These are phyloP conservation scores for Sporothrix brasiliensis DNA, from an alignment of 2,329 filamentous ascomycete genomes.

Conservation along the genomic window DNA sequence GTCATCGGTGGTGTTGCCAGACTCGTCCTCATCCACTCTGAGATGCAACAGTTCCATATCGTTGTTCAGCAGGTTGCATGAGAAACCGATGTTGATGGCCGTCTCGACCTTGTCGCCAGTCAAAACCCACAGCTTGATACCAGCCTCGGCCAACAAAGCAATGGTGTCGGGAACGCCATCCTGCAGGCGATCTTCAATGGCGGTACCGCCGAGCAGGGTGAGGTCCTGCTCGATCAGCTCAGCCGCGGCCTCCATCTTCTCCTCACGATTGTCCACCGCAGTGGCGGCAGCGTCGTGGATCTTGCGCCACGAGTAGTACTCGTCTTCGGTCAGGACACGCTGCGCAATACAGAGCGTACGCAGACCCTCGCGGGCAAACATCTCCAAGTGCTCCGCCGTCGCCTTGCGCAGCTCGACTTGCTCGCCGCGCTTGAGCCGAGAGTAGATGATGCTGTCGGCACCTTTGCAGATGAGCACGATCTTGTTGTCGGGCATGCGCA, in stretches of 20 bases:
- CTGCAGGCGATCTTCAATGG: slow-evolving; percentile 95
- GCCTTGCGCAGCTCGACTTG: slow-evolving; percentile 79
- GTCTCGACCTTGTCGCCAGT: slow-evolving; percentile 99
- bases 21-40: slow-evolving; percentile 76
- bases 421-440: slow-evolving; percentile 79
- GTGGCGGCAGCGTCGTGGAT: slow-evolving; percentile 86
- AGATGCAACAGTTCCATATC: slow-evolving; percentile 96
- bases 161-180: slow-evolving; percentile 97
- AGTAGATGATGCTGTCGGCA: slow-evolving; percentile 96
- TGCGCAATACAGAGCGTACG: slow-evolving; percentile 93
- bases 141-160: slow-evolving; percentile 82
- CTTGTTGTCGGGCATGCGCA: slow-evolving; percentile 86
- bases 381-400: slow-evolving; percentile 92
- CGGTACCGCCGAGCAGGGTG: slow-evolving; percentile 85
- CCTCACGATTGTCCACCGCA: slow-evolving; percentile 82
- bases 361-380: slow-evolving; percentile 94
- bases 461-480: slow-evolving; percentile 97
- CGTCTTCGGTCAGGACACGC: slow-evolving; percentile 74
- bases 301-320: slow-evolving; percentile 82
- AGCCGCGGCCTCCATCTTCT: slow-evolving; percentile 87
- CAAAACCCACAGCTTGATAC: slow-evolving; percentile 97
- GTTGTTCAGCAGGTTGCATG: slow-evolving; percentile 95
- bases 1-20: slow-evolving; percentile 52
- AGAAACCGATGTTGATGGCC: slow-evolving; percentile 99
- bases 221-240: slow-evolving; percentile 91